Percentiles rank a stretch among this genome's conserved stretches.
phyloP scores from a whole-genome alignment of 2,329 filamentous ascomycete species.

The Hymenoscyphus fraxineus region DNA sequence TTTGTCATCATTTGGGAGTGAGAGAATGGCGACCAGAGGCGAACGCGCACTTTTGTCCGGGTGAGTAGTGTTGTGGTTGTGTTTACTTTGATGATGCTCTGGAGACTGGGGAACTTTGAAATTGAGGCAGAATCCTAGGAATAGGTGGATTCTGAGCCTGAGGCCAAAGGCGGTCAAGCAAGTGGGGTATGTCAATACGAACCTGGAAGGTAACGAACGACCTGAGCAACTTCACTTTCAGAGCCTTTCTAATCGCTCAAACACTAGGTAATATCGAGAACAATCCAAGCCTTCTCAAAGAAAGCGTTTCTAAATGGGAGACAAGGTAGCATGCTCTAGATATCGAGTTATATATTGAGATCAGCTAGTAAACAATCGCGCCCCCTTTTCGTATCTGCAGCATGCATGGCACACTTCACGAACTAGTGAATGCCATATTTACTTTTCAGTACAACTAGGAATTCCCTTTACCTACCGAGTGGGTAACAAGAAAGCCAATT shows the following conservation, averaged over 20 bases:
- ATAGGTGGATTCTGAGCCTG: background rate
- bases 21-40: background rate
- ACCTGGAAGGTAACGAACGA: no score
- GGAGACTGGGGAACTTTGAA: background rate
- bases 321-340: background rate
- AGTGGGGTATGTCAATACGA: background rate
- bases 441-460: no score
- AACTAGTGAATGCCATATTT: no score
- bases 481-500: no score
- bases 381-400: no score
- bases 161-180: background rate
- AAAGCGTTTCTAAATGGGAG: background rate
- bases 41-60: background rate
- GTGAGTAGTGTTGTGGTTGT: background rate
- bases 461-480: no score
- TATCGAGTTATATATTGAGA: no score
- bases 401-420: no score
- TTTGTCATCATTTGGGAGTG: conserved; percentile 9
- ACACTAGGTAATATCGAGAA: background rate
- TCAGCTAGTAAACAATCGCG: no score
- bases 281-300: background rate
- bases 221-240: no score
- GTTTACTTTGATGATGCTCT: conserved; percentile 1
- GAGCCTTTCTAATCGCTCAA: no score
- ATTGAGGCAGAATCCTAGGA: background rate